Base-by-base conservation (phyloP, 257 asterid species). In the Solanum megistacrolobum region DNA sequence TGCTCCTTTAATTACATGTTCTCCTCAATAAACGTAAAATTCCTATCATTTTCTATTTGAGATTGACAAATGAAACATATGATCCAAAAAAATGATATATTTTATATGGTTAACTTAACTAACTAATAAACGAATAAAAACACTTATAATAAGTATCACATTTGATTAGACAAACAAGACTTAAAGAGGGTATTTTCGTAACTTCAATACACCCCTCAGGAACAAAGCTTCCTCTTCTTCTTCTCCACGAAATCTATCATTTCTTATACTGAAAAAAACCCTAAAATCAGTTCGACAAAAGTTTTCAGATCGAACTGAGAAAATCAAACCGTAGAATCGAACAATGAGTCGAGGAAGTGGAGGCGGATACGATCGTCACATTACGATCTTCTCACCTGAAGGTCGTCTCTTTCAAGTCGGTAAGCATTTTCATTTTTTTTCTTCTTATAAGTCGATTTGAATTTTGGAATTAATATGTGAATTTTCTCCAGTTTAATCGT, bases 361-460 rank as follows among this genome's bases (percentile, higher is more conserved):
- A 90, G 99, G 98, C 82, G 99, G 99, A 38, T 97, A 97, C 94
- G 99, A 97, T 94, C 98, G 98, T 25, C 99, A 97, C 93, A 97
- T 97, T 84, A 97, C 98, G 93, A 97, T 97, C 93, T 97, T 97
- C 96, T 96, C 99, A n/a, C 99, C 99, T 0, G 99, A 97, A 91
- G 99, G 99, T 91, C 99, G 98, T 73, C 98, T 97, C 55, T 96
- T 91, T 88, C 98, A 97, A 97, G 99, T 97, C 74, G 99, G 88
- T 86, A 86, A 73, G 88, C 73, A 21, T 34, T 73, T 48, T 13
- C 38, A 14, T 18, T 65, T 10, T 23, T 60, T 21, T 43, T 46
- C 0, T 46, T 52, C 65, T 55, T 18, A 55, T 18, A 55, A 75
- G 18, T 36, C 12, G 46, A 82, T 41, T 39, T 11, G 29, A 78